A percentile compares a stretch with the other conserved stretches of the same genome.
Conservation (phyloP, 176 grass and related monocot genomes). For the Dendrocalamus sinicus region DNA sequence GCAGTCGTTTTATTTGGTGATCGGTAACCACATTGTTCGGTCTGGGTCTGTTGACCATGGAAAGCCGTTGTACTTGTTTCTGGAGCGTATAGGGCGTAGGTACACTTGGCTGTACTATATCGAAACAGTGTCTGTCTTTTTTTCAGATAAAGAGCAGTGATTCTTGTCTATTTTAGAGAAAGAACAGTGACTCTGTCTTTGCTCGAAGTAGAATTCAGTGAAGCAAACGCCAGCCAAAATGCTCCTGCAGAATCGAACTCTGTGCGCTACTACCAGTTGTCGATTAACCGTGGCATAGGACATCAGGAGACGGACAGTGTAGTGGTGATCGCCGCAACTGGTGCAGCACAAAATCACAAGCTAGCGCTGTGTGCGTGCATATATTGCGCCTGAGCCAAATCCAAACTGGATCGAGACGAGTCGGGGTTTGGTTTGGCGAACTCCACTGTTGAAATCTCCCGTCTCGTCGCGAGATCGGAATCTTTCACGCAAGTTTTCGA, state of each 20-base stretch:
- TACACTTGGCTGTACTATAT: not conserved
- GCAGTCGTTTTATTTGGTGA: not conserved
- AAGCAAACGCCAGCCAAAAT: not conserved
- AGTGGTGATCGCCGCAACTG: not conserved
- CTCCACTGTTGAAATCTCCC: slow-evolving; percentile 6
- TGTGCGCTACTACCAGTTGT: not conserved
- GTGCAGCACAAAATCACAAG: not conserved
- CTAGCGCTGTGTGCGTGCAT: not conserved
- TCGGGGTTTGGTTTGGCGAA: not conserved
- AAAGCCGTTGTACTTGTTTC: not conserved
- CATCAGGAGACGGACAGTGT: not conserved
- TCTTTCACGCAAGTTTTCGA: slow-evolving; percentile 30
- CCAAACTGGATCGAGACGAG: not conserved
- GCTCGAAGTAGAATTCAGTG: not conserved
- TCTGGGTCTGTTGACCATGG: not conserved
- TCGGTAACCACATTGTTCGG: not conserved
- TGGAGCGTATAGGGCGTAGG: not conserved
- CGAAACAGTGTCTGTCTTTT: not conserved
- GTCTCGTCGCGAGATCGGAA: slow-evolving; percentile 49
- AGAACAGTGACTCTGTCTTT: not conserved
- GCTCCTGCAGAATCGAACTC: not conserved
- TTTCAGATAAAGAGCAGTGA: not conserved
- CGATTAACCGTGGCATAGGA: not conserved
- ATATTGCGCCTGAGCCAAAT: not conserved
- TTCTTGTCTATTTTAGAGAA: not conserved